phyloP scores from a whole-genome alignment of 116 monocot species.

The Dioscorea cayenensis region DNA sequence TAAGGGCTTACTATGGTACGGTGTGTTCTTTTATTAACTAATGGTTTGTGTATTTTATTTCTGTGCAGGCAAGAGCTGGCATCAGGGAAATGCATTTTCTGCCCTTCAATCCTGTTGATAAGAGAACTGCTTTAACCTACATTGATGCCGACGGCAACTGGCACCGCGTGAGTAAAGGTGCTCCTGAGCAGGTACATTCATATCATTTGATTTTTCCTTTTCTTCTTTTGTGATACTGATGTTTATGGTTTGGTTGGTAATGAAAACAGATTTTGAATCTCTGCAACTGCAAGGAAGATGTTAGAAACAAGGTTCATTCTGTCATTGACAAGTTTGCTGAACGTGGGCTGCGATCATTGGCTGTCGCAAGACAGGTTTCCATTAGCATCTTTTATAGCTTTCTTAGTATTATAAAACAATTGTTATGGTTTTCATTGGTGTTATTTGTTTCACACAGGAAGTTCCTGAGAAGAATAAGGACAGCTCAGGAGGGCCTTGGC shows the following conservation, averaged over 20 bases:
- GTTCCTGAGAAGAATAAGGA: constrained; percentile 86
- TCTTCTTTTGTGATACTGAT: not conserved
- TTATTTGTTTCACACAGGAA: constrained; percentile 50
- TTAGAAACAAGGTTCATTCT: constrained; percentile 57
- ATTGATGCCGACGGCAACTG: constrained; percentile 64
- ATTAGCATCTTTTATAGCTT: not conserved
- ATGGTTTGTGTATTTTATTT: not conserved
- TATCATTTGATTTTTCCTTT: not conserved
- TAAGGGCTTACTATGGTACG: not conserved
- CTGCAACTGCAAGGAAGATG: constrained; percentile 77
- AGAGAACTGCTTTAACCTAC: constrained; percentile 91
- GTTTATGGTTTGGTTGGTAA: not conserved
- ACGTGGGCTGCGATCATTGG: constrained; percentile 89
- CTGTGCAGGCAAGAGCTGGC: constrained; percentile 74
- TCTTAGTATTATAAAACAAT: not conserved
- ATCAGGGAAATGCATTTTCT: constrained; percentile 89
- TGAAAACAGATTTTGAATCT: constrained; percentile 59
- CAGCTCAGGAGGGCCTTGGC: constrained; percentile 72
- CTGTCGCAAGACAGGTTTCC: constrained; percentile 69
- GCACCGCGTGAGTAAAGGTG: constrained; percentile 92
- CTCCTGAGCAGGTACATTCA: constrained; percentile 68
- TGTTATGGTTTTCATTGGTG: constrained; percentile 1
- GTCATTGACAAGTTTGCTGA: constrained; percentile 94
- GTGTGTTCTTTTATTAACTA: not conserved
- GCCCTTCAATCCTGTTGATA: constrained; percentile 93